phyloP scores from a whole-genome alignment of 2,329 filamentous ascomycete genomes.

The Fusarium sp. region DNA sequence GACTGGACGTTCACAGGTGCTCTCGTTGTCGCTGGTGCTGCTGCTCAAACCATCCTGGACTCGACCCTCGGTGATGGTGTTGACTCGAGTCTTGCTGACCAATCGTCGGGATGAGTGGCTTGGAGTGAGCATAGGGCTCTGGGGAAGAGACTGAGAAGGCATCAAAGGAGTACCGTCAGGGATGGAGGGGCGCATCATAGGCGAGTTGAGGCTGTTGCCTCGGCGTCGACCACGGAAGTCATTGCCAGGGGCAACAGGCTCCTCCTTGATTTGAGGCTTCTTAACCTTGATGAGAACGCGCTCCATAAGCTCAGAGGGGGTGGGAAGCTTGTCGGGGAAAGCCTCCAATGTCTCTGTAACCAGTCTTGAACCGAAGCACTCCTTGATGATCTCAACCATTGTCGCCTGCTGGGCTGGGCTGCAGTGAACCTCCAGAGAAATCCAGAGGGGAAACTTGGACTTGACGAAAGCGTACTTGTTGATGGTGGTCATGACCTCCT shows the following conservation, averaged over 20 bases:
- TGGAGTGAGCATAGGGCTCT: conserved; percentile 65
- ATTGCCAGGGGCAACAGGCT: conserved; percentile 48
- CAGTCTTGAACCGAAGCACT: conserved; percentile 83
- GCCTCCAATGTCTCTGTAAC: conserved; percentile 79
- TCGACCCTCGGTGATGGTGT: conserved; percentile 67
- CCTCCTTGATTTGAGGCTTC: conserved; percentile 66
- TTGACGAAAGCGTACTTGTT: conserved; percentile 93
- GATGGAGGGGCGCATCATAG: conserved; percentile 65
- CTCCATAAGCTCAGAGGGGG: conserved; percentile 85
- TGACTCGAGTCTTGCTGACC: conserved; percentile 64
- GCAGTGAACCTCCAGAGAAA: conserved; percentile 97
- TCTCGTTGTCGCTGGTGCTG: conserved; percentile 84
- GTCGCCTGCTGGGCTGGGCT: conserved; percentile 80
- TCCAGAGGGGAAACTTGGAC: conserved; percentile 88
- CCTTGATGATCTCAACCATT: conserved; percentile 92
- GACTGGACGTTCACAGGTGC: conserved; percentile 66
- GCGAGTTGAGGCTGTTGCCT: conserved; percentile 79
- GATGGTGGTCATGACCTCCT: conserved; percentile 91
- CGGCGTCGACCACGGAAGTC: conserved; percentile 61
- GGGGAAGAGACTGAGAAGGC: conserved; percentile 62
- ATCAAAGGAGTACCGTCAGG: conserved; percentile 66
- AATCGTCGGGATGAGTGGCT: conserved; percentile 62
- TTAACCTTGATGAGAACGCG: conserved; percentile 96
- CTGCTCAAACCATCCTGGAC: conserved; percentile 67
- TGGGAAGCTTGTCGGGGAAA: conserved; percentile 76